A percentile compares a stretch with the other conserved stretches of the same genome.
Conservation (phyloP, 768 basidiomycete species). For the Naganishia antarctica region DNA sequence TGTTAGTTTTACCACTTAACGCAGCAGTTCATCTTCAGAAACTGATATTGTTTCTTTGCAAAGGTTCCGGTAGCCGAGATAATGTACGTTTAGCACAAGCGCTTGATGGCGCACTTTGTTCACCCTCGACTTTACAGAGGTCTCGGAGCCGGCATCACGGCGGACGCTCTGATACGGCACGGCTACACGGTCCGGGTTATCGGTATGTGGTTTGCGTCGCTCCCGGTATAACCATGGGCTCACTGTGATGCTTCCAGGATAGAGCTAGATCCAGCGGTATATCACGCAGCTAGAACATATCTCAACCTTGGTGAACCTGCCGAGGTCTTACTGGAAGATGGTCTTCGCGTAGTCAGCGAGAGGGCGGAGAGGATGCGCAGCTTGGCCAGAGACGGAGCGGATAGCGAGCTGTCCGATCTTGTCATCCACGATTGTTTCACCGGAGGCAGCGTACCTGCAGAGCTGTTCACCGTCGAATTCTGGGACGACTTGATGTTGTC, state of each 20-base stretch:
- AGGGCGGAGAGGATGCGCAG: conserved; percentile 46
- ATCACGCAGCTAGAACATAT: conserved; percentile 69
- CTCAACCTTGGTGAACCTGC: conserved; percentile 68
- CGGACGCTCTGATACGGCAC: conserved; percentile 67
- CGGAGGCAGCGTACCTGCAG: conserved; percentile 81
- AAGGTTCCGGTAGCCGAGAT: conserved; percentile 52
- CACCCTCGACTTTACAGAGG: conserved; percentile 58
- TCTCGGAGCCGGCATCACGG: conserved; percentile 77
- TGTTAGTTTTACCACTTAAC: neutral
- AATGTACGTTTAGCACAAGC: conserved; percentile 56
- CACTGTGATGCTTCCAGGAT: neutral
- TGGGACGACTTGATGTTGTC: conserved; percentile 66
- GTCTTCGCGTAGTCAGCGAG: conserved; percentile 61
- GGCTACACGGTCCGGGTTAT: conserved; percentile 70
- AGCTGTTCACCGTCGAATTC: conserved; percentile 78
- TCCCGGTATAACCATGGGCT: neutral
- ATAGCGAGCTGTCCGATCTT: conserved; percentile 53
- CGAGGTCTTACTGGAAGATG: conserved; percentile 71
- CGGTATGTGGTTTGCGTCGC: conserved; percentile 23
- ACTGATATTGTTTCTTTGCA: neutral
- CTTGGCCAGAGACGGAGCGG: conserved; percentile 6
- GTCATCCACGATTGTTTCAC: conserved; percentile 91
- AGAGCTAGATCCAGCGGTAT: conserved; percentile 89
- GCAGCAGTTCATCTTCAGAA: too few species aligned
- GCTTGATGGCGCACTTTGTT: neutral